Evolutionary conservation across 805 yeast species (phyloP).

Genomic region (Yamadazyma sp.): DNA sequence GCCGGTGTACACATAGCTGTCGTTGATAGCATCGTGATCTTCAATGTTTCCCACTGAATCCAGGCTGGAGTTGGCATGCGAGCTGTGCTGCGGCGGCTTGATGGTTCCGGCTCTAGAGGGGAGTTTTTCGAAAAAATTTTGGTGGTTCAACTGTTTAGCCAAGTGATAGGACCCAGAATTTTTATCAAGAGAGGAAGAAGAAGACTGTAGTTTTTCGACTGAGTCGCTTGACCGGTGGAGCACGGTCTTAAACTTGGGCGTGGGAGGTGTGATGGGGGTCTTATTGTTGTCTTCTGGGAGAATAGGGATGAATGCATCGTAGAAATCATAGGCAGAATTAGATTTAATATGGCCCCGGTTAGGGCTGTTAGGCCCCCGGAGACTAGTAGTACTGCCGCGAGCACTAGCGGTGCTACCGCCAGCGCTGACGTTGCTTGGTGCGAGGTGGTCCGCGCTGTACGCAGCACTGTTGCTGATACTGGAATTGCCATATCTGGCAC

Average conservation of each 20-base stretch:
- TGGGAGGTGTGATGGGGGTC: constrained; percentile 8
- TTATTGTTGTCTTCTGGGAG: constrained; percentile 20
- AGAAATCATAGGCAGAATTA: constrained; percentile 37
- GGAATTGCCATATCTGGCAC: too few species aligned
- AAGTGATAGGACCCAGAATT: constrained; percentile 16
- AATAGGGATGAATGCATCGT: constrained; percentile 43
- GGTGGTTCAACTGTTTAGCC: constrained; percentile 40
- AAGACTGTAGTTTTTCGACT: constrained; percentile 3
- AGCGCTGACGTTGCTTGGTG: background rate
- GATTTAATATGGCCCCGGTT: constrained; percentile 11
- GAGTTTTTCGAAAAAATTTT: constrained; percentile 36
- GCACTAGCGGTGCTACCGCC: constrained; percentile 1
- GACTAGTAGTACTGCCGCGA: background rate
- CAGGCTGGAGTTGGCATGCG: constrained; percentile 23
- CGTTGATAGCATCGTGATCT: constrained; percentile 29
- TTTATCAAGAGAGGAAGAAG: constrained; percentile 3
- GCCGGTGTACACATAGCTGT: constrained; percentile 23
- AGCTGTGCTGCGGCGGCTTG: constrained; percentile 7
- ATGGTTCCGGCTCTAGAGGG: constrained; percentile 35
- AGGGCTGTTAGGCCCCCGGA: background rate
- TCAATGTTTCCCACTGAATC: constrained; percentile 22
- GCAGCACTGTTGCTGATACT: background rate
- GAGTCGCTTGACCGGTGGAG: constrained; percentile 10
- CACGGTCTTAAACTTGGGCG: constrained; percentile 9
- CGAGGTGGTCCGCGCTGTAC: background rate